Base-by-base conservation (phyloP, 202 grass and related monocot genomes). In the Eragrostis tef region DNA sequence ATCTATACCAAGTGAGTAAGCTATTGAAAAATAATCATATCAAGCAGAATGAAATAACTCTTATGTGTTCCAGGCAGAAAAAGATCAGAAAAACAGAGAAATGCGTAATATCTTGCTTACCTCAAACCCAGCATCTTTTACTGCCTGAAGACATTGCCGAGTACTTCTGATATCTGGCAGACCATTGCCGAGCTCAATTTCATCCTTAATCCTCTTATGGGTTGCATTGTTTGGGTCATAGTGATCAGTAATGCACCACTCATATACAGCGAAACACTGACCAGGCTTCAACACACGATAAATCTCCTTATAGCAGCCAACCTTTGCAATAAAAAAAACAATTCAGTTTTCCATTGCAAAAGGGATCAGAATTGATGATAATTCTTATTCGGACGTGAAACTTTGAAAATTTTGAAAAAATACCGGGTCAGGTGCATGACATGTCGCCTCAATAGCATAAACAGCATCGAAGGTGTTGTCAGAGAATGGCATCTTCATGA, bases 401-500 rank as follows among this genome's bases (percentile, higher is more conserved):
- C 1, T 44, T 41, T 25, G 7, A 54, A 64, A 75, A 79, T 27
- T 6, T 27, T 39, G 58, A 65, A 41, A 69, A 64, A 77, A 44
- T 87, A 99, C 96, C 12, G 83, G 85, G 83, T 99, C 87, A 60
- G 96, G 93, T 54, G 96, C 93, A 88, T 99, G 93, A 52, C 96
- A 99, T 64, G 96, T 99, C 51, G 96, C 96, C 75, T 99, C 96
- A 61, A 99, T 96, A 36, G 90, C 96, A 88, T 99, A 99, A 67
- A 91, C 71, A 51, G 83, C 90, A 79, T 99, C 90, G 0, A 90
- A 99, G 44, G 81, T 93, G 83, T 92, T 85, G 25, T 95, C 90
- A 74, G 79, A 48, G 42, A 99, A 96, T 3, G 96, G 89, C 85
- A 92, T 99, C 17, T 92, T 91, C 96, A 99, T 99, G 87, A 99